Evolutionary conservation across 169 alveolate species (phyloP).

Genomic region (Plasmodium coatneyi): DNA sequence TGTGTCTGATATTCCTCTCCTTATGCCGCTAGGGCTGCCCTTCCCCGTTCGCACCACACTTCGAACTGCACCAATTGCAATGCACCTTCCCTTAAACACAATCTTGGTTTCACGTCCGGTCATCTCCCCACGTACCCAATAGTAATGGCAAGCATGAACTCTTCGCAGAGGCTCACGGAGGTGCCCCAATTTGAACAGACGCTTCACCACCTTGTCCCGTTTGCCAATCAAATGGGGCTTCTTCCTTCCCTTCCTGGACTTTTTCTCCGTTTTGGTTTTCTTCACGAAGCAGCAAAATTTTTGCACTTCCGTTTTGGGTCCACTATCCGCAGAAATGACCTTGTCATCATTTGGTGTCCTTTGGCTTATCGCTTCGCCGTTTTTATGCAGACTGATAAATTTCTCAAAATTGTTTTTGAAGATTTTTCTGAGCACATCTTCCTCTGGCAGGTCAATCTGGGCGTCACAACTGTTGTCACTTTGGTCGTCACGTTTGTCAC

Average conservation of each 20-base stretch:
- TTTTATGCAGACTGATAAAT: neutral
- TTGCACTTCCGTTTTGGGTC: neutral
- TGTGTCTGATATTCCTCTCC: neutral
- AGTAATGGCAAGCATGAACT: neutral
- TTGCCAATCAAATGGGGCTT: neutral
- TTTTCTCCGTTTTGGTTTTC: neutral
- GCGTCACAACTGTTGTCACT: neutral
- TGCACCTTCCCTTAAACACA: neutral
- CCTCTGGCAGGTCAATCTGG: neutral
- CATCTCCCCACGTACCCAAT: neutral
- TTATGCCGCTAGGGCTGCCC: neutral
- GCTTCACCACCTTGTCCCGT: neutral
- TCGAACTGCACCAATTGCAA: neutral
- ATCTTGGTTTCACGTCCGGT: neutral
- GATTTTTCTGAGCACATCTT: constrained; percentile 3
- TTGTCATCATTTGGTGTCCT: neutral
- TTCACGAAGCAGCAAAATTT: neutral
- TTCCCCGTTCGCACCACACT: neutral
- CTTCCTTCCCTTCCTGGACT: neutral
- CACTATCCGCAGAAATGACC: neutral
- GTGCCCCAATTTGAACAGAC: constrained; percentile 4
- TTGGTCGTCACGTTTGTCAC: neutral
- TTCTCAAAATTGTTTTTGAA: constrained; percentile 31
- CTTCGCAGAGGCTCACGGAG: neutral
- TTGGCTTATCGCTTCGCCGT: neutral